phyloP scores from a whole-genome alignment of 768 basidiomycete species.

The Exidia glandulosa region DNA sequence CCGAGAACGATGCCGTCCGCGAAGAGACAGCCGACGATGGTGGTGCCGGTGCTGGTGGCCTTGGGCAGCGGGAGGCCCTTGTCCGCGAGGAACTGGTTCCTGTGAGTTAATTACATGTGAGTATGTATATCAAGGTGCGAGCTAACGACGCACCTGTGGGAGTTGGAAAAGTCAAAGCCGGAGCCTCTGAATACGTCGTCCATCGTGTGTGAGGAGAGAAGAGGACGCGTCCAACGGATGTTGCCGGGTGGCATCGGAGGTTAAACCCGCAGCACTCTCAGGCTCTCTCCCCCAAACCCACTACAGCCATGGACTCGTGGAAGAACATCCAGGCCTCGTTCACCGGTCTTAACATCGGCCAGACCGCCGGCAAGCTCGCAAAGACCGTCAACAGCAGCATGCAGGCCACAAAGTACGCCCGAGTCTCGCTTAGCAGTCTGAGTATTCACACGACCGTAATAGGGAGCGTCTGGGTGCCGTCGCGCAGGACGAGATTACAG shows the following conservation, averaged over 20 bases:
- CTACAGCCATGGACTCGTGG: constrained; percentile 43
- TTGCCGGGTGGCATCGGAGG: background rate
- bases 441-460: background rate
- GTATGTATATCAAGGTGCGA: background rate
- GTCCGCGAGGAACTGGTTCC: constrained; percentile 60
- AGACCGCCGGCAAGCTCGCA: constrained; percentile 62
- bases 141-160: constrained; percentile 41
- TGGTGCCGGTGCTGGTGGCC: constrained; percentile 90
- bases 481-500: constrained; percentile 87
- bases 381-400: constrained; percentile 76
- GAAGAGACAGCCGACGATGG: constrained; percentile 93
- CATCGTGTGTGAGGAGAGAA: background rate
- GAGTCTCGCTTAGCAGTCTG: background rate
- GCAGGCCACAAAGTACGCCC: constrained; percentile 53
- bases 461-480: constrained; percentile 81
- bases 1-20: constrained; percentile 89
- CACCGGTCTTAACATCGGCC: constrained; percentile 51
- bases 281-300: background rate
- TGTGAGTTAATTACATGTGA: constrained; percentile 13
- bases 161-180: constrained; percentile 75
- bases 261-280: too few species aligned
- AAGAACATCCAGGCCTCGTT: constrained; percentile 32
- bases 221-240: background rate
- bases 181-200: constrained; percentile 14
- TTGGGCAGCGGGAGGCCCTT: constrained; percentile 69